Evolutionary conservation across 2,329 filamentous ascomycete genomes (phyloP).

Genomic region (Furcasterigmium sp.): DNA sequence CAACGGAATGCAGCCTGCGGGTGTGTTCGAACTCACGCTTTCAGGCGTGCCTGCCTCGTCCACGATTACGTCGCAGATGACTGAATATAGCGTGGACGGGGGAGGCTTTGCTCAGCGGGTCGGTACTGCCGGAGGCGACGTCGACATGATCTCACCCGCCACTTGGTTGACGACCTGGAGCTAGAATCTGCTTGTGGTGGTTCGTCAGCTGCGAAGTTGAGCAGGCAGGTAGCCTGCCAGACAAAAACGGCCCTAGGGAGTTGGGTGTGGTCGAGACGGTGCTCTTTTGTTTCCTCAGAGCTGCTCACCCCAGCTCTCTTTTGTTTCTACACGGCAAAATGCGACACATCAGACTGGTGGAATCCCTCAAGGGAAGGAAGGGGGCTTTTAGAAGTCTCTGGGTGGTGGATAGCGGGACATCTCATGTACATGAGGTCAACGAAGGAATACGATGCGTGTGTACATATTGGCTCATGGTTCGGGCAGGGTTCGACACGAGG

Average conservation of each 20-base stretch:
- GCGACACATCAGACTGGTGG: not conserved
- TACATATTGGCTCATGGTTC: no score
- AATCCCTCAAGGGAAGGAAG: not conserved
- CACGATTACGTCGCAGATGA: not conserved
- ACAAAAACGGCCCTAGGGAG: not conserved
- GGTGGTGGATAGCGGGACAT: not conserved
- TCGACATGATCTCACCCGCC: no score
- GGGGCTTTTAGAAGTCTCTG: no score
- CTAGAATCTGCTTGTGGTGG: no score
- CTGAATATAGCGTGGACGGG: not conserved
- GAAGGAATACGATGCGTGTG: no score
- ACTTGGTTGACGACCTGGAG: no score
- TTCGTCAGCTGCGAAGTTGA: no score
- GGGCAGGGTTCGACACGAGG: no score
- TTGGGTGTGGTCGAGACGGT: not conserved
- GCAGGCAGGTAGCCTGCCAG: no score
- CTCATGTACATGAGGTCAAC: no score
- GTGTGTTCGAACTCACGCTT: constrained; percentile 1
- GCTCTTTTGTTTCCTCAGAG: not conserved
- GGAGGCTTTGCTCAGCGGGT: not conserved
- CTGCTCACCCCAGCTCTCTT: no score
- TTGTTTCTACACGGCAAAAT: no score
- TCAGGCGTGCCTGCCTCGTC: constrained; percentile 2
- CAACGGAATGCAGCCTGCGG: constrained; percentile 2
- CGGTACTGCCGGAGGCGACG: not conserved